Evolutionary conservation across 140 eudicot species (phyloP).

Genomic region (Stevia rebaudiana): DNA sequence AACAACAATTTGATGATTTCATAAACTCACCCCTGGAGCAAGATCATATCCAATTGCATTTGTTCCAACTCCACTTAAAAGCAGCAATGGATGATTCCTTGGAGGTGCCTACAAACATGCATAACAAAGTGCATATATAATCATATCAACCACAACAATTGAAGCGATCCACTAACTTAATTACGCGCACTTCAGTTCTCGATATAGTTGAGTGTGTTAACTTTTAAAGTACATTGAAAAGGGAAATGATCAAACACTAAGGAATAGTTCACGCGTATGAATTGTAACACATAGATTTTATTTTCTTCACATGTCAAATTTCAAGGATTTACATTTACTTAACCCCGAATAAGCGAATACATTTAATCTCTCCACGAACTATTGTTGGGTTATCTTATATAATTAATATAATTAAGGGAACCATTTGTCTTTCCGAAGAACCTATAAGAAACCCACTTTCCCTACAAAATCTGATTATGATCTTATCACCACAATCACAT

Average conservation of each 20-base stretch:
- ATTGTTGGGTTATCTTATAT: neutral
- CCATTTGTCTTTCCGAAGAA: neutral
- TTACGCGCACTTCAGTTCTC: neutral
- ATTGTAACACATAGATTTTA: neutral
- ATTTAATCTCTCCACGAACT: neutral
- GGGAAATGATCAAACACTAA: neutral
- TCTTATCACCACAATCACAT: neutral
- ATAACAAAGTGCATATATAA: slow-evolving; percentile 12
- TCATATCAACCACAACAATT: neutral
- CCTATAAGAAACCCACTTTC: neutral
- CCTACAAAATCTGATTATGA: neutral
- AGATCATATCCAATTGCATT: slow-evolving; percentile 91
- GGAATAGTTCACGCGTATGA: neutral
- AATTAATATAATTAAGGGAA: neutral
- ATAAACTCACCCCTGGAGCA: slow-evolving; percentile 60
- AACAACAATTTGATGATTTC: slow-evolving; percentile 17
- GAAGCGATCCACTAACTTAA: neutral
- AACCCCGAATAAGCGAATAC: neutral
- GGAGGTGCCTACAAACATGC: slow-evolving; percentile 42
- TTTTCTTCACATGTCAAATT: neutral
- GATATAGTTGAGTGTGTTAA: neutral
- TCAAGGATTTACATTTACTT: neutral
- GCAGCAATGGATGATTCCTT: slow-evolving; percentile 72
- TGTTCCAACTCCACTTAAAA: slow-evolving; percentile 72
- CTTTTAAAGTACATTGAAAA: neutral